Evolutionary conservation across 2,329 filamentous ascomycete species (phyloP).

Genomic region (Nemania serpens): DNA sequence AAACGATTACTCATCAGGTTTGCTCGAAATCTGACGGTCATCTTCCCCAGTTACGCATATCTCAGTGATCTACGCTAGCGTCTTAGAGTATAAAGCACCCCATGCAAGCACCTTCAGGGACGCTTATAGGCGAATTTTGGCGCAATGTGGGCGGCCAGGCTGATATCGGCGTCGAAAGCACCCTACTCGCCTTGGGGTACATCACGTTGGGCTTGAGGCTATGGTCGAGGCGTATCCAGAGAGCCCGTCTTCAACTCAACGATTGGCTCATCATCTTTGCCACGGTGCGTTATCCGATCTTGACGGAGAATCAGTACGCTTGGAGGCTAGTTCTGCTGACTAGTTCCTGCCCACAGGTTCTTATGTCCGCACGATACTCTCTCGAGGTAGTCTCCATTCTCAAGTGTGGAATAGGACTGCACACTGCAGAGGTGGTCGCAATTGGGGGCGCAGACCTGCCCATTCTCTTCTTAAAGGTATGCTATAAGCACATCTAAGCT

Average conservation of each 20-base stretch:
- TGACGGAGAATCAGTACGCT: neutral
- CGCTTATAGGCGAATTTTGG: neutral
- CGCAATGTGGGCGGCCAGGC: constrained; percentile 14
- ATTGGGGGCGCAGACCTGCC: constrained; percentile 15
- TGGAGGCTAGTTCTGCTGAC: neutral
- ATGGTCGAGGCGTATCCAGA: constrained; percentile 25
- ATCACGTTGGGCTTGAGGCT: constrained; percentile 25
- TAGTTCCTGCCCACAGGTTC: neutral
- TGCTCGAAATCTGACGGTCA: too few relatives aligned
- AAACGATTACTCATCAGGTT: too few relatives aligned
- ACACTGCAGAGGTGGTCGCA: constrained; percentile 7
- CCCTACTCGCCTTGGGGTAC: constrained; percentile 13
- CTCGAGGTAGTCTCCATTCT: constrained; percentile 21
- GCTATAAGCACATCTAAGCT: neutral
- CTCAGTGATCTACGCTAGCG: neutral
- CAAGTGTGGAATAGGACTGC: constrained; percentile 28
- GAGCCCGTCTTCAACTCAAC: constrained; percentile 17
- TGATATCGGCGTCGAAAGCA: constrained; percentile 21
- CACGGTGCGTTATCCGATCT: constrained; percentile 1
- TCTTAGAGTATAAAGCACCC: neutral
- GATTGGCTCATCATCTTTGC: constrained; percentile 23
- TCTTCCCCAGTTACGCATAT: neutral
- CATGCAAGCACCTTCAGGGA: neutral
- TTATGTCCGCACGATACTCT: constrained; percentile 24
- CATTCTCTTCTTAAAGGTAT: constrained; percentile 6